Evolutionary conservation across 768 basidiomycete genomes (phyloP).

Genomic region (Hebeloma cylindrosporum): DNA sequence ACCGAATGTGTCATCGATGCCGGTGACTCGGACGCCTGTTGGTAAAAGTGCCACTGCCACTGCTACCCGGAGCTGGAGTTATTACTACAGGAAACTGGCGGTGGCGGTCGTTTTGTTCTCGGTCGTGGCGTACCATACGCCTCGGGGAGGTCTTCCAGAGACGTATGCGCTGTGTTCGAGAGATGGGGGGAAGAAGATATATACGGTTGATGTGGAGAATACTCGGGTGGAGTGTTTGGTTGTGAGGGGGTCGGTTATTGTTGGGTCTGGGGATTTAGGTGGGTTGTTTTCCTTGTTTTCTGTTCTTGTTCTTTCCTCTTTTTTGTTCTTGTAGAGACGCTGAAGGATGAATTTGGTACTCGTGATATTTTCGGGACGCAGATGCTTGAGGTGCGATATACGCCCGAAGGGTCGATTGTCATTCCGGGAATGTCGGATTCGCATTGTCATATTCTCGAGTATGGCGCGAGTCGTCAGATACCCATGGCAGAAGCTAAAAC

Average conservation of each 20-base stretch:
- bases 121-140: not conserved
- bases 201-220: slow-evolving; percentile 61
- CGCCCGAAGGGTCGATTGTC: slow-evolving; percentile 56
- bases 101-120: not conserved
- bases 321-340: slow-evolving; percentile 37
- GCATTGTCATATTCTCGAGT: slow-evolving; percentile 77
- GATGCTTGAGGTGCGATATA: slow-evolving; percentile 40
- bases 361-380: slow-evolving; percentile 1
- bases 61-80: too few relatives aligned
- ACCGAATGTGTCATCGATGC: too few relatives aligned
- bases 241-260: slow-evolving; percentile 49
- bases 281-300: slow-evolving; percentile 19
- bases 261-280: slow-evolving; percentile 58
- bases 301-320: not conserved
- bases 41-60: too few relatives aligned
- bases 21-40: too few relatives aligned
- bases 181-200: slow-evolving; percentile 49
- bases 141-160: not conserved
- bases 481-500: slow-evolving; percentile 62
- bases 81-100: not conserved
- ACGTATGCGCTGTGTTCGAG: slow-evolving; percentile 64
- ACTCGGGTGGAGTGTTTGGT: slow-evolving; percentile 62
- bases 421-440: slow-evolving; percentile 77
- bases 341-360: slow-evolving; percentile 33
- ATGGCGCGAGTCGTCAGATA: slow-evolving; percentile 65